Evolutionary conservation across 805 yeast genomes (phyloP).

Genomic region (Schwanniomyces occidentalis): DNA sequence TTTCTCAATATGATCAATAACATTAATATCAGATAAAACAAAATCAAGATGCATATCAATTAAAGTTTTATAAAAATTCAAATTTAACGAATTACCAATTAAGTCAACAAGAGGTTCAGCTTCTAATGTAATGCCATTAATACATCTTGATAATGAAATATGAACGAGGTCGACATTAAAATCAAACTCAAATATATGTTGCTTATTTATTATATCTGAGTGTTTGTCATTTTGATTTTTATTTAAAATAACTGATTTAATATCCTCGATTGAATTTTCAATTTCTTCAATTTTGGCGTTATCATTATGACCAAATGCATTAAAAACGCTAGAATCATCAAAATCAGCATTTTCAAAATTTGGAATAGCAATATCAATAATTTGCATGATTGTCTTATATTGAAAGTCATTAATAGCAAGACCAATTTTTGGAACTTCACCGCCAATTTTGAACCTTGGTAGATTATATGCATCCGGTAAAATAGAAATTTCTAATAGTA

Average conservation of each 20-base stretch:
- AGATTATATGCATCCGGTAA: slow-evolving; percentile 76
- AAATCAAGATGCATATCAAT: slow-evolving; percentile 67
- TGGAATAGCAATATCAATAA: slow-evolving; percentile 72
- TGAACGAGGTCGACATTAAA: slow-evolving; percentile 67
- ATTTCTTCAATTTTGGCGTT: slow-evolving; percentile 7
- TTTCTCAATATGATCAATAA: slow-evolving; percentile 74
- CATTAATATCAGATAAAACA: slow-evolving; percentile 59
- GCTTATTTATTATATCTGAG: slow-evolving; percentile 33
- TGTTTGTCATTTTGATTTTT: slow-evolving; percentile 3
- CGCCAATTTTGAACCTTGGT: slow-evolving; percentile 72
- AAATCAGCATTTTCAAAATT: slow-evolving; percentile 31
- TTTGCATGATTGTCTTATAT: slow-evolving; percentile 81
- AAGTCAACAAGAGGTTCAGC: slow-evolving; percentile 73
- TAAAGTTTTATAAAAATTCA: slow-evolving; percentile 60
- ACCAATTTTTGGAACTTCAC: slow-evolving; percentile 69
- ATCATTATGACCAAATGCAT: slow-evolving; percentile 27
- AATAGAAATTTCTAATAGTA: slow-evolving; percentile 79
- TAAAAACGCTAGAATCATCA: slow-evolving; percentile 34
- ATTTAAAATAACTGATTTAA: slow-evolving; percentile 1
- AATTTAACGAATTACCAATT: slow-evolving; percentile 60
- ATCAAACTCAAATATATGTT: slow-evolving; percentile 69
- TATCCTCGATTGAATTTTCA: slow-evolving; percentile 6
- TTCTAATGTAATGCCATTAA: slow-evolving; percentile 55
- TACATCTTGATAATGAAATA: slow-evolving; percentile 66
- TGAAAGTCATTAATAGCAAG: slow-evolving; percentile 85